A percentile compares a stretch with the other conserved stretches of the same genome.
Conservation (phyloP, 1,284 basidiomycete species). For the Moesziomyces parantarcticus region DNA sequence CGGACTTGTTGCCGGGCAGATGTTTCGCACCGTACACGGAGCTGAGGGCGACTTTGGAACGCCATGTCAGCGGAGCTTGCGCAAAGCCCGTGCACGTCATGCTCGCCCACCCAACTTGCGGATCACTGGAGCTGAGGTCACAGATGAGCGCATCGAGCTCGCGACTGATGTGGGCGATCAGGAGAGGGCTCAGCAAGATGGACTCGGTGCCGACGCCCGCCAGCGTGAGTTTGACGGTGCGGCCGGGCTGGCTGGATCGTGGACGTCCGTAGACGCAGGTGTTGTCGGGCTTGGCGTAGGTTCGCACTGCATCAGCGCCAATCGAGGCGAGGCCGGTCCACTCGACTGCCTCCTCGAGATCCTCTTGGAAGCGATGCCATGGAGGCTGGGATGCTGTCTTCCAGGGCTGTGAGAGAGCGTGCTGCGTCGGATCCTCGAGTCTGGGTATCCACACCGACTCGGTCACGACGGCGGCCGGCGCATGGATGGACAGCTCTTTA, state of each 20-base stretch:
- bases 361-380: conserved; percentile 24
- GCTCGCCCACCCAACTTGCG: conserved; percentile 23
- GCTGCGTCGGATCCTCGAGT: conserved; percentile 6
- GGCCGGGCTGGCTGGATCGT: conserved; percentile 9
- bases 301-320: conserved; percentile 19
- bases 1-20: conserved; percentile 18
- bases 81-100: conserved; percentile 44
- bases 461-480: conserved; percentile 1
- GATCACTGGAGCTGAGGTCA: neutral
- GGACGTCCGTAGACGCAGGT: conserved; percentile 41
- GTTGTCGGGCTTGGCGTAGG: conserved; percentile 15
- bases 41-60: conserved; percentile 28
- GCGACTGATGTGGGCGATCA: conserved; percentile 19
- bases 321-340: conserved; percentile 40
- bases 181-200: conserved; percentile 23
- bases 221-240: conserved; percentile 23
- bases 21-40: conserved; percentile 26
- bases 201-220: conserved; percentile 3
- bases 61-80: conserved; percentile 55
- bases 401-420: conserved; percentile 18
- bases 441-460: conserved; percentile 43
- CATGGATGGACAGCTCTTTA: conserved; percentile 4
- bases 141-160: conserved; percentile 16
- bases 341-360: conserved; percentile 33
- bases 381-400: conserved; percentile 1